Evolutionary conservation across 345 rosid species (phyloP), one percentile per base, ranked within the genome.

Genomic region (Excoecaria agallocha): DNA sequence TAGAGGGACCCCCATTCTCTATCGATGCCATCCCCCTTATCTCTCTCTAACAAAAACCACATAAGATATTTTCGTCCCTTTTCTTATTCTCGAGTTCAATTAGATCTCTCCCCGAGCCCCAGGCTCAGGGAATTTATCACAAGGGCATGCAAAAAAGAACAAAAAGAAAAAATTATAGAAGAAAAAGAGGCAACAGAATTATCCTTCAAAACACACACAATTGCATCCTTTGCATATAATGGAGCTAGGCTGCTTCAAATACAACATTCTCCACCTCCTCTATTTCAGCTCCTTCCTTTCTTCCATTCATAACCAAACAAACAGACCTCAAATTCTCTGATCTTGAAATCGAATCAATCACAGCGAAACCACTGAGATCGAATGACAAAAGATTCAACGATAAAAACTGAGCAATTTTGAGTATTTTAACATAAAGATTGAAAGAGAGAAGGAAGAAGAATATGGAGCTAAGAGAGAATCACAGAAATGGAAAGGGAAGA

Each of bases 221-320:
- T 66, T 82, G 57, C 85, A 76, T 38, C 85, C 76, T 74, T 80
- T 84, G 75, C 83, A 83, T 68, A 82, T 12, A 81, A 86, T 84
- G 67, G 86, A 88, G 85, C 79, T 86, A n/a, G 91, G 92, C 78
- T 87, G 95, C 87, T 90, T 90, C 92, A 88, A 77, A 84, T 88
- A 88, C 82, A 90, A 63, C 95, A 90, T 90, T 66, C 76, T 80
- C 77, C 55, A 70, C 70, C 60, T 68, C 45, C 15, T 68, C 70
- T 52, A 54, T 48, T 54, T 51, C 71, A 68, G 70, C 78, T 65
- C 69, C 69, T 54, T 48, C 60, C 19, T 37, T 61, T 54, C 66
- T 43, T 74, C 60, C 71, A 41, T 72, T 73, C 41, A 35, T 38
- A 16, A 39, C 24, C 17, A 22, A 65, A 17, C 37, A 13, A 52